These are phyloP conservation scores for Pythium inflatum DNA, from an alignment of 352 stramenopile species.

Conservation along the genomic window DNA sequence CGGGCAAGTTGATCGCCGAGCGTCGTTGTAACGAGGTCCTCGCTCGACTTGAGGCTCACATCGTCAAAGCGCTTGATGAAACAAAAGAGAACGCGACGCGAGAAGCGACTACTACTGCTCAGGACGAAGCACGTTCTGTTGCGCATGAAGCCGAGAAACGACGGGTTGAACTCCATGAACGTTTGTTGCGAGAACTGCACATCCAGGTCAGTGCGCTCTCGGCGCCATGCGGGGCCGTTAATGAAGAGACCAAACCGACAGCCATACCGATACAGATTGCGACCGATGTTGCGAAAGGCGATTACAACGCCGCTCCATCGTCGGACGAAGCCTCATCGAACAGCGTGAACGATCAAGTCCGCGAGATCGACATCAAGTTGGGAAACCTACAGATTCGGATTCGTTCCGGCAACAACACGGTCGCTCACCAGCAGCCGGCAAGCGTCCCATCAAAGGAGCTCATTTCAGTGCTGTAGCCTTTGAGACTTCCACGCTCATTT, in stretches of 20 bases:
- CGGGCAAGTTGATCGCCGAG: constrained; percentile 2
- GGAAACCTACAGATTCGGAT: background rate
- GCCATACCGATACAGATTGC: too few relatives aligned
- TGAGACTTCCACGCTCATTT: constrained; percentile 4
- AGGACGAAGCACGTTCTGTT: background rate
- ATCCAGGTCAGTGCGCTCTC: constrained; percentile 13
- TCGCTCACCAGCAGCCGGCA: too few relatives aligned
- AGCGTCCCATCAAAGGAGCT: background rate
- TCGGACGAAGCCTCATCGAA: too few relatives aligned
- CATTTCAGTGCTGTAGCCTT: background rate
- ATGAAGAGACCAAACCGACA: too few relatives aligned
- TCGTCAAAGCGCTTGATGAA: background rate
- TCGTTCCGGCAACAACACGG: too few relatives aligned
- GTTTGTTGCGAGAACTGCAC: constrained; percentile 5
- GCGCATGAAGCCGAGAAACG: background rate
- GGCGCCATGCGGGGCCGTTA: too few relatives aligned
- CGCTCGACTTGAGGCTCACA: background rate
- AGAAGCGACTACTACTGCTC: too few relatives aligned
- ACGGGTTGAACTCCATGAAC: background rate
- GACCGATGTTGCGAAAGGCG: background rate
- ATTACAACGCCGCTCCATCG: too few relatives aligned
- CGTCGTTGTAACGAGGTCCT: constrained; percentile 4
- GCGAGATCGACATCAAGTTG: background rate
- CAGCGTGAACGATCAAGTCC: too few relatives aligned
- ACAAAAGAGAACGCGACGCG: background rate